Evolutionary conservation across 768 basidiomycete genomes (phyloP).

Genomic region (Favolaschia claudopus): DNA sequence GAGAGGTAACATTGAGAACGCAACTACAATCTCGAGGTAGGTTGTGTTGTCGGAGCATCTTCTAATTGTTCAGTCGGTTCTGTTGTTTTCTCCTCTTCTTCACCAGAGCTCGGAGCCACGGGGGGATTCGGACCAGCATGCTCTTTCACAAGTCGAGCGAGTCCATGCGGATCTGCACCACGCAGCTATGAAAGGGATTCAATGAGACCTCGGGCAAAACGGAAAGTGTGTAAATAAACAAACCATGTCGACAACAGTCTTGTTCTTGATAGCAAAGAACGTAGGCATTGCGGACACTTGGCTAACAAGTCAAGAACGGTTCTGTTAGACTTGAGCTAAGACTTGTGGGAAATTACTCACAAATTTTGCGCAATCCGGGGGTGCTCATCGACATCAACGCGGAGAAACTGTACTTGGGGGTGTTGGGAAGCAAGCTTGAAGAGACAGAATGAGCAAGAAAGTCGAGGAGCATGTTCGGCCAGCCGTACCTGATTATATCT

Average conservation of each 20-base stretch:
- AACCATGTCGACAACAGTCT: slow-evolving; percentile 25
- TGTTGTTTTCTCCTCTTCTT: slow-evolving; percentile 2
- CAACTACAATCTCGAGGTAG: too few species aligned
- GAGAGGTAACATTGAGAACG: too few species aligned
- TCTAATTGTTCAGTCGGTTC: not conserved
- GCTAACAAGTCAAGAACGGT: not conserved
- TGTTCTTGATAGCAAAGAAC: slow-evolving; percentile 26
- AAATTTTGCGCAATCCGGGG: slow-evolving; percentile 16
- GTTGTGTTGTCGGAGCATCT: not conserved
- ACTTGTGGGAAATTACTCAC: not conserved
- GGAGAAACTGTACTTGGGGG: slow-evolving; percentile 30
- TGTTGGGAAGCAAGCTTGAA: slow-evolving; percentile 27
- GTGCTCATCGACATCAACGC: slow-evolving; percentile 30
- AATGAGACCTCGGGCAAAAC: not conserved
- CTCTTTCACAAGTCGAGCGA: slow-evolving; percentile 20
- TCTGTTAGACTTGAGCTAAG: not conserved
- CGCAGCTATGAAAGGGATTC: slow-evolving; percentile 14
- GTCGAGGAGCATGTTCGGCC: too few species aligned
- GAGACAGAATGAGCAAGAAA: too few species aligned
- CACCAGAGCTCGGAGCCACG: not conserved
- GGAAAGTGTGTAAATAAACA: not conserved
- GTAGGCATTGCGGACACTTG: slow-evolving; percentile 31
- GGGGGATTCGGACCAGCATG: slow-evolving; percentile 22
- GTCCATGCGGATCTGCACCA: slow-evolving; percentile 28
- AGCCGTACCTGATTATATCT: slow-evolving; percentile 22